These are phyloP conservation scores for Rubus parviflorus DNA, from an alignment of 306 rosid species.

Conservation along the genomic window DNA sequence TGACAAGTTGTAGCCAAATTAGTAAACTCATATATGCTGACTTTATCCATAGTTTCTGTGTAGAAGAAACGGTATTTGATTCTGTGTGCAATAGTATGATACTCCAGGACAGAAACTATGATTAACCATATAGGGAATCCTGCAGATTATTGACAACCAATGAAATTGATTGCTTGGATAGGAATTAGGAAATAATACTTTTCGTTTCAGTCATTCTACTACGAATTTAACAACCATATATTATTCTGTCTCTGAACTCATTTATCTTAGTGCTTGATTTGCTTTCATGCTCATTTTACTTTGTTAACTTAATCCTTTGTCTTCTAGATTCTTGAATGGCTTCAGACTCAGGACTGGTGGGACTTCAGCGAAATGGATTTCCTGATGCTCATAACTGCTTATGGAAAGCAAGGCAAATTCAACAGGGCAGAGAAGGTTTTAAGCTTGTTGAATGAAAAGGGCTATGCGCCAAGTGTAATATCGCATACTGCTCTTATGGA, in stretches of 20 bases:
- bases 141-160: conserved; percentile 5
- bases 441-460: conserved; percentile 70
- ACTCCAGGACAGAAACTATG: neutral
- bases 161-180: neutral
- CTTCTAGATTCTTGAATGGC: conserved; percentile 89
- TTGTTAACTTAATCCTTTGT: conserved; percentile 19
- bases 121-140: neutral
- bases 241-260: neutral
- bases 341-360: conserved; percentile 84
- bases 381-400: conserved; percentile 89
- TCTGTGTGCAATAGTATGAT: neutral
- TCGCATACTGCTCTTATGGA: conserved; percentile 97
- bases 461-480: conserved; percentile 65
- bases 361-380: conserved; percentile 82
- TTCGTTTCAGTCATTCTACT: neutral
- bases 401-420: conserved; percentile 86
- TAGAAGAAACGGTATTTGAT: neutral
- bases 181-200: neutral
- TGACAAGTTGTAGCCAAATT: neutral
- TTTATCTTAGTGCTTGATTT: conserved; percentile 11
- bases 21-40: neutral
- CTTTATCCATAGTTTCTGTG: neutral
- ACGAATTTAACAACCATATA: too few species aligned
- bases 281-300: conserved; percentile 12
- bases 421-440: conserved; percentile 71